phyloP scores from a whole-genome alignment of 208 protist species.

The Acanthamoeba royreba region DNA sequence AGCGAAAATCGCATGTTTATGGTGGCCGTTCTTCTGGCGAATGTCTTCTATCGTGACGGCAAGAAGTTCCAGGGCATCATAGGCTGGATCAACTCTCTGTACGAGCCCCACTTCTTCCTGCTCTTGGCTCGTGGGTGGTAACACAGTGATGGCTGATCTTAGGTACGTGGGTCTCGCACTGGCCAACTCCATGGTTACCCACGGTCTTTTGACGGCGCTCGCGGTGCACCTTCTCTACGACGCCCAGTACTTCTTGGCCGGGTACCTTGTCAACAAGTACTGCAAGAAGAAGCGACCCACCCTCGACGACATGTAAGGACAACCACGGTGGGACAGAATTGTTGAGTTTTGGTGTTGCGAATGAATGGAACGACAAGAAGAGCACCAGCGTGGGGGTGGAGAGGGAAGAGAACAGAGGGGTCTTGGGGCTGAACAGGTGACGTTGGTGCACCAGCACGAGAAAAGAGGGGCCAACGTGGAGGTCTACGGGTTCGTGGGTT shows the following conservation, averaged over 20 bases:
- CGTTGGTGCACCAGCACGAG: no score
- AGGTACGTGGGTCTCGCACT: slow-evolving; percentile 40
- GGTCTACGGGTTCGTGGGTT: neutral
- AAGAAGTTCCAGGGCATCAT: slow-evolving; percentile 16
- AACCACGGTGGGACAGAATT: no score
- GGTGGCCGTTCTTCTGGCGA: neutral
- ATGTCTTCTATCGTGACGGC: slow-evolving; percentile 18
- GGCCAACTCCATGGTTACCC: neutral
- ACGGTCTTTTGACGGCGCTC: neutral
- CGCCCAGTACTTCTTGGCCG: neutral
- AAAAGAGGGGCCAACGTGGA: neutral
- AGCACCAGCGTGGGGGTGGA: no score
- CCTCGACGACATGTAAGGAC: neutral
- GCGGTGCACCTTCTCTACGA: slow-evolving; percentile 28
- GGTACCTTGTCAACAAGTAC: slow-evolving; percentile 28
- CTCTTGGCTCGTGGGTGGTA: neutral
- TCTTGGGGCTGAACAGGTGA: no score
- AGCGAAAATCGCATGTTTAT: slow-evolving; percentile 4
- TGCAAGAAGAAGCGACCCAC: neutral
- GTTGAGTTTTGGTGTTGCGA: no score
- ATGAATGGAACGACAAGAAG: no score
- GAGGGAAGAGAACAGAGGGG: no score
- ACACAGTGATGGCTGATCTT: no score
- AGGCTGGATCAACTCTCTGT: slow-evolving; percentile 25
- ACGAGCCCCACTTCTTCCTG: neutral